These are phyloP conservation scores for Aurantiochytrium sp. DNA, from an alignment of 108 stramenopile genomes.

Conservation along the genomic window DNA sequence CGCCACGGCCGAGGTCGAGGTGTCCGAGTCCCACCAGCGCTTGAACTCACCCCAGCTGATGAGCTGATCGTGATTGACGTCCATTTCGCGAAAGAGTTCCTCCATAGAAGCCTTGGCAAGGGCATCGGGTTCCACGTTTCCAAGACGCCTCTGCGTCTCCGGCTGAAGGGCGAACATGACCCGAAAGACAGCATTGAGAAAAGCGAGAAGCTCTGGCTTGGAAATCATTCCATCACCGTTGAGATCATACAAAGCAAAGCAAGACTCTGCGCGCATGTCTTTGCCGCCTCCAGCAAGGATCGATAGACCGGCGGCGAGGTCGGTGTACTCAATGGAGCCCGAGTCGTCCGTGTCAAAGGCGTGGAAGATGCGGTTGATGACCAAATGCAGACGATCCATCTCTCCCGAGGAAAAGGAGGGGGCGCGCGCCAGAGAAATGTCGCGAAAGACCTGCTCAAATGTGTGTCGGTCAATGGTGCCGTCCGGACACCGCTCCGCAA, in stretches of 20 bases:
- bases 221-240: conserved; percentile 2
- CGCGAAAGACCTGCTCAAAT: conserved; percentile 5
- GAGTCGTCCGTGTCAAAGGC: not conserved
- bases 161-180: conserved; percentile 21
- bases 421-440: not conserved
- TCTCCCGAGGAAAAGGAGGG: not conserved
- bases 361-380: conserved; percentile 17
- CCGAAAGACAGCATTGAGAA: conserved; percentile 14
- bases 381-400: not conserved
- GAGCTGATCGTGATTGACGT: not conserved
- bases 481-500: not conserved
- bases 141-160: not conserved
- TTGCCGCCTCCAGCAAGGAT: conserved; percentile 33
- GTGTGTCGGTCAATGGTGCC: not conserved
- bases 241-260: conserved; percentile 21
- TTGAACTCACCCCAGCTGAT: conserved; percentile 17
- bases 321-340: conserved; percentile 10
- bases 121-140: not conserved
- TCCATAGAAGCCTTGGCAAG: not conserved
- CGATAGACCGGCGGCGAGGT: conserved; percentile 16
- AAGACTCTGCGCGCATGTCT: conserved; percentile 34
- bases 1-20: not conserved
- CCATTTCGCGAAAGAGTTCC: conserved; percentile 12
- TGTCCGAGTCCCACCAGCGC: not conserved
- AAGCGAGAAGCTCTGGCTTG: not conserved